Base-by-base conservation (phyloP, 2,329 filamentous ascomycete genomes). In the Epichloe bromicola region DNA sequence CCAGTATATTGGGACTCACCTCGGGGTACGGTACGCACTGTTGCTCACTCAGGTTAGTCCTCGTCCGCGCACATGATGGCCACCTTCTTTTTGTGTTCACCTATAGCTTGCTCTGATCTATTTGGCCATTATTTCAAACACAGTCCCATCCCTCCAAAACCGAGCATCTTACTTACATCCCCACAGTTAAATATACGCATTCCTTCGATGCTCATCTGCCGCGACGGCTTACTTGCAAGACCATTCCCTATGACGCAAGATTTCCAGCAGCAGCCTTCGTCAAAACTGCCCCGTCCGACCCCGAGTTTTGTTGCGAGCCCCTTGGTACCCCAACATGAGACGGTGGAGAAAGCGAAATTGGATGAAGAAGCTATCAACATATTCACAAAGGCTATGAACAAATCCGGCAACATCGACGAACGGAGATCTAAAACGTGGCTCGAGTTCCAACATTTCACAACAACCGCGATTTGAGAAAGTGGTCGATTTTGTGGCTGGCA, bases 171-270 rank as follows among this genome's bases (percentile, higher is more conserved):
- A 47, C 15, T 14, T 33, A 11, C 8, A 17, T 30, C 6, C 36
- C 10, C 15, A n/a, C 47, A 80, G 78, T 69, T 80, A 49, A 71
- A 78, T 59, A 63, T 82, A 49, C 76, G 79, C 23, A 69, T 81
- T 17, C 79, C 80, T 2, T 81, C 77, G 1, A 82, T 82, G 79
- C 69, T 81, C 54, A 80, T 83, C 60, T 72, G 70, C 30, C 67
- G 73, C 37, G 77, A 80, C 57, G 69, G 69, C 4, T 61, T 78
- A 10, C 68, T 76, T 66, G 67, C 70, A 2, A 67, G 65, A 46
- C 69, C 71, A 3, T 71, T 70, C 50, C 66, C 68, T 5, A 61
- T 65, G 47, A 65, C 66, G 6, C 64, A 70, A 48, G 68, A 73
- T 57, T 71, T 74, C 53, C 67, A 72, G 56, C 72, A 70, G 61